Evolutionary conservation across 352 stramenopile species (phyloP).

Genomic region (Pseudoperonospora humuli): DNA sequence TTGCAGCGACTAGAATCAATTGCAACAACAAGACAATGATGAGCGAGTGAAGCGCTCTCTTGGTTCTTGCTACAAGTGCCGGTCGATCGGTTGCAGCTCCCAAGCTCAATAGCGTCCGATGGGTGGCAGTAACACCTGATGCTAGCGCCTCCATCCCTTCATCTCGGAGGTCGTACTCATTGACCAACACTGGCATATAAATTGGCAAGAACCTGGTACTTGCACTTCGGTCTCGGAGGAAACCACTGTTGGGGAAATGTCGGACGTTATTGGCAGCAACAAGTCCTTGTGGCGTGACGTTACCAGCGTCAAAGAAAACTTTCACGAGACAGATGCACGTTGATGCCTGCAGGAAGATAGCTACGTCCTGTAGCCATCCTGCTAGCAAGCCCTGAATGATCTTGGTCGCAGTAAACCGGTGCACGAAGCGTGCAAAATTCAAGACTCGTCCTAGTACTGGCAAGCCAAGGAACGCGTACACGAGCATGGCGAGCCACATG

Average conservation of each 20-base stretch:
- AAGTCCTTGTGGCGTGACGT: slow-evolving; percentile 10
- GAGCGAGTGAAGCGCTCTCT: slow-evolving; percentile 15
- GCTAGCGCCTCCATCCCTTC: slow-evolving; percentile 24
- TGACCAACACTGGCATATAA: slow-evolving; percentile 55
- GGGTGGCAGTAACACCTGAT: slow-evolving; percentile 24
- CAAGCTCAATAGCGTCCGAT: slow-evolving; percentile 44
- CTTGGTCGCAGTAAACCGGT: slow-evolving; percentile 37
- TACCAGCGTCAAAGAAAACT: slow-evolving; percentile 37
- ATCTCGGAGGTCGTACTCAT: slow-evolving; percentile 40
- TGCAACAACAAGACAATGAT: slow-evolving; percentile 38
- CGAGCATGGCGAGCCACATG: slow-evolving; percentile 53
- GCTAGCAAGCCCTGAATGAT: slow-evolving; percentile 42
- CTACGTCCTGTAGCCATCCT: slow-evolving; percentile 48
- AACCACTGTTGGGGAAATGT: slow-evolving; percentile 27
- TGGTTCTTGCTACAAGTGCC: slow-evolving; percentile 14
- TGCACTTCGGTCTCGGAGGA: slow-evolving; percentile 23
- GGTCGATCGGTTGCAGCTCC: slow-evolving; percentile 15
- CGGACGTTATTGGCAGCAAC: slow-evolving; percentile 10
- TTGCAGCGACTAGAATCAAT: slow-evolving; percentile 40
- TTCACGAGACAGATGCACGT: slow-evolving; percentile 67
- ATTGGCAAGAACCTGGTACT: slow-evolving; percentile 34
- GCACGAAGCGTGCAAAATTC: slow-evolving; percentile 50
- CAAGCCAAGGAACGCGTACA: slow-evolving; percentile 60
- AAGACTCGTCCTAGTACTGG: slow-evolving; percentile 54
- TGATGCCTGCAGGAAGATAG: slow-evolving; percentile 51